Evolutionary conservation across 371 early-diverging fungal species (phyloP), one percentile per base, ranked within the genome.

Genomic region (Rhizopus microsporus): DNA sequence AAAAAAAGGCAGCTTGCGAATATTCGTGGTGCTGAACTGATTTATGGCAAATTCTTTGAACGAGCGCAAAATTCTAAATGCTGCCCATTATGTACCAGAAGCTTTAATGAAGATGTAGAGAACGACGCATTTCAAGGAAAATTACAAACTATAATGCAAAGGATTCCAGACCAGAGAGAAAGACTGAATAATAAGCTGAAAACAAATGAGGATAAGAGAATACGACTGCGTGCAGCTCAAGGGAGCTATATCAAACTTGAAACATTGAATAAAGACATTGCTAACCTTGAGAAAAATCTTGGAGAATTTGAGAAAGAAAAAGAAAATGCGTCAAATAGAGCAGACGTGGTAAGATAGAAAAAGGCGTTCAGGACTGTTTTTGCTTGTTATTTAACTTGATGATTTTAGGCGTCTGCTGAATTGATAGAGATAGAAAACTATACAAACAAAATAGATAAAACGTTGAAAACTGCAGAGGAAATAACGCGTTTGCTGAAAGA

Each of bases 81-180:
- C 35, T 94, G 94, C 55, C 88, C 92, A 3, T 66, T 93, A 3
- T 94, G 94, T 69, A 67, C 60, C n/a, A 81, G 89, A 13, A 74
- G 65, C 0, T 90, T 88, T 64, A 49, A 55, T 6, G 61, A 67
- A 38, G 72, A 76, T 7, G 53, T 65, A 2, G 86, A 88, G 30
- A 69, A 78, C 12, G 68, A 74, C 12, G 54, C 60, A 5, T 88
- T 92, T 57, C 33, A 83, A 2, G 43, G 58, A 31, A 78, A 69
- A 77, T 83, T 89, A 57, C 59, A 54, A 9, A 60, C 35, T 7
- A 17, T 48, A 12, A 30, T 49, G 17, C 6, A 17, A 9, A 33
- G 51, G 15, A 51, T 51, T 39, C 51, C 51, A 17, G 15, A 15
- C 10, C 38, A 51, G 29, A 15, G 38, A 37, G 51, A 38, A 15